Percentiles rank a stretch among this genome's conserved stretches.
These are phyloP conservation scores for Balakata baccata DNA, from an alignment of 345 rosid genomes.

Conservation along the genomic window DNA sequence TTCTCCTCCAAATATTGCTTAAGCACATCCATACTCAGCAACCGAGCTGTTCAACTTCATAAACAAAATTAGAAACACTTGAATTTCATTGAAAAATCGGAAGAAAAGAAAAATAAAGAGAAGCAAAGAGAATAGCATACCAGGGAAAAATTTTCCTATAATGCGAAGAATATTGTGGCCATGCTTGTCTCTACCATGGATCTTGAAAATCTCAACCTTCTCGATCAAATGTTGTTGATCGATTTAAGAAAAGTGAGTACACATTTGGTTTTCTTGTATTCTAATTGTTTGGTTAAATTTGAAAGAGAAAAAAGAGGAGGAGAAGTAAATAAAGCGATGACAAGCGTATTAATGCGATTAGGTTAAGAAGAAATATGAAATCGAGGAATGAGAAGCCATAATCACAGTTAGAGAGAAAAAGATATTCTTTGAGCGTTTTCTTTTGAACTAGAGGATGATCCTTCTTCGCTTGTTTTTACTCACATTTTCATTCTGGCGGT, in stretches of 20 bases:
- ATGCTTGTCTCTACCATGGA: constrained; percentile 64
- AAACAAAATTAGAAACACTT: background rate
- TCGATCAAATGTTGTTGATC: constrained; percentile 35
- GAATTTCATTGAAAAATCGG: no score
- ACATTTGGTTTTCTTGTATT: background rate
- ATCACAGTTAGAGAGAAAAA: background rate
- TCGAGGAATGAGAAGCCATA: no score
- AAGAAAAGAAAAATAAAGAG: no score
- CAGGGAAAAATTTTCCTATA: constrained; percentile 55
- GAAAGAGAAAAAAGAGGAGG: background rate
- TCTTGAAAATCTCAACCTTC: constrained; percentile 55
- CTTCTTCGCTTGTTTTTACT: no score
- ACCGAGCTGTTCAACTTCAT: constrained; percentile 29
- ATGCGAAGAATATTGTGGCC: constrained; percentile 63
- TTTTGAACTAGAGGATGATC: constrained; percentile 7
- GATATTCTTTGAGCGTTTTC: constrained; percentile 36
- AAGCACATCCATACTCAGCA: constrained; percentile 36
- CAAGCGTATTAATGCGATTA: background rate
- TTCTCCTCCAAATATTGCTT: constrained; percentile 46
- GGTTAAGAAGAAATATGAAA: no score
- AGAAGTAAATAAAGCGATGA: background rate
- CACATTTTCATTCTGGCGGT: no score
- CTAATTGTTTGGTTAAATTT: background rate
- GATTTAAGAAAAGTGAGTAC: background rate
- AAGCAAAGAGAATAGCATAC: constrained; percentile 21